Conservation (phyloP, 176 grass and related monocot species). For the Pharus latifolius region DNA sequence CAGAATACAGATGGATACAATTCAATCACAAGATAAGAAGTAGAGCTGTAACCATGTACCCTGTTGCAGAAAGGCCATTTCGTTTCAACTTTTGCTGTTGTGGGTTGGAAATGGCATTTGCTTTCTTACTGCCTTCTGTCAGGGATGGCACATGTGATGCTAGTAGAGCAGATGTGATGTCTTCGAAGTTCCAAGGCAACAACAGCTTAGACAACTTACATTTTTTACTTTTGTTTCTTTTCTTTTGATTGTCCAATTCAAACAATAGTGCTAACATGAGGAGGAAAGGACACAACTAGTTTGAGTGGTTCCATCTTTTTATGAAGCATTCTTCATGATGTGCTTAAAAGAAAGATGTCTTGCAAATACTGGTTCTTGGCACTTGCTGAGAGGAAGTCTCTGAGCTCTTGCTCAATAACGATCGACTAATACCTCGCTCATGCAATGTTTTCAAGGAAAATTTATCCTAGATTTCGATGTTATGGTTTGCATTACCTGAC, state of each 20-base stretch:
- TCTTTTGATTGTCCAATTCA: not conserved
- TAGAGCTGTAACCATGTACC: not conserved
- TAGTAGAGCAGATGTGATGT: conserved; percentile 10
- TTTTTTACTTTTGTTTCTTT: conserved; percentile 16
- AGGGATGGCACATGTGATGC: conserved; percentile 37
- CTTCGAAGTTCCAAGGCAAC: conserved; percentile 9
- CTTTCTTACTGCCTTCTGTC: conserved; percentile 31
- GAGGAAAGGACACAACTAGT: not conserved
- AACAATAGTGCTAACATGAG: conserved; percentile 11
- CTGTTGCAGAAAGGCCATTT: conserved; percentile 27
- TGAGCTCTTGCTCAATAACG: not conserved
- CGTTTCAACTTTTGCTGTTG: conserved; percentile 5
- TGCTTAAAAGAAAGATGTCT: not conserved
- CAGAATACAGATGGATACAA: not conserved
- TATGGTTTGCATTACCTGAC: not conserved
- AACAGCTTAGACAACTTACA: conserved; percentile 24
- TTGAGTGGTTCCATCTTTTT: conserved; percentile 15
- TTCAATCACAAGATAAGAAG: not conserved
- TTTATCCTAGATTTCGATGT: not conserved
- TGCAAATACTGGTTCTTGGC: too few species aligned
- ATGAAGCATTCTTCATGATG: not conserved
- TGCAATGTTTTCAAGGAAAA: too few species aligned
- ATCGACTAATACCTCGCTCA: not conserved
- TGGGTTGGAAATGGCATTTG: conserved; percentile 11
- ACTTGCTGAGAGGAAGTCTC: not conserved